phyloP scores from a whole-genome alignment of 2,329 filamentous ascomycete species.

The Penicillium digitatum region DNA sequence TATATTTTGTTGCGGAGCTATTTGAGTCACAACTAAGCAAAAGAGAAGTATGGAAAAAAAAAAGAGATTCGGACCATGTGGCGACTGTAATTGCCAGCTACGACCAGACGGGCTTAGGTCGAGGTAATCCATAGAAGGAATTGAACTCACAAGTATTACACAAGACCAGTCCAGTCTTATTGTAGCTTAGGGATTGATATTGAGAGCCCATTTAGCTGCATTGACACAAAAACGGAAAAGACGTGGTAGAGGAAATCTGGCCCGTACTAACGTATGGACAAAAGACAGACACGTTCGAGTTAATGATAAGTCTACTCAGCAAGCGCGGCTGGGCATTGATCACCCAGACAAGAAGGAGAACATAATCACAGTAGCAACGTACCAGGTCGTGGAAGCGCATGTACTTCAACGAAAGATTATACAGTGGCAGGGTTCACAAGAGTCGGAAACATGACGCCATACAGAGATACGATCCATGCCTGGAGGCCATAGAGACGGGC shows the following conservation, averaged over 20 bases:
- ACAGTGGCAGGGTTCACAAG: not conserved
- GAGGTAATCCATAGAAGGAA: not conserved
- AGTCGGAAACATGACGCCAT: not conserved
- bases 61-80: no score
- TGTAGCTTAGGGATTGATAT: not conserved
- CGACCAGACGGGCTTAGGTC: no score
- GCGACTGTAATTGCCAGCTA: no score
- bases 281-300: not conserved
- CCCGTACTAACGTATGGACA: not conserved
- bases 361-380: not conserved
- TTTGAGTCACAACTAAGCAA: not conserved
- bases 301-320: not conserved
- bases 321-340: not conserved
- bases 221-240: not conserved
- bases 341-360: not conserved
- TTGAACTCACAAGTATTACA: not conserved
- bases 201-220: not conserved
- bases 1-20: not conserved
- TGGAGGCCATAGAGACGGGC: not conserved
- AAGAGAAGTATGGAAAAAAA: not conserved
- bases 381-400: not conserved
- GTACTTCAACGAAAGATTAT: not conserved
- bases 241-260: not conserved
- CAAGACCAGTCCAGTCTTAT: not conserved
- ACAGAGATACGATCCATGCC: conserved; percentile 2